phyloP scores from a whole-genome alignment of 305 asterid genomes.

The Fraxinus angustifolia region DNA sequence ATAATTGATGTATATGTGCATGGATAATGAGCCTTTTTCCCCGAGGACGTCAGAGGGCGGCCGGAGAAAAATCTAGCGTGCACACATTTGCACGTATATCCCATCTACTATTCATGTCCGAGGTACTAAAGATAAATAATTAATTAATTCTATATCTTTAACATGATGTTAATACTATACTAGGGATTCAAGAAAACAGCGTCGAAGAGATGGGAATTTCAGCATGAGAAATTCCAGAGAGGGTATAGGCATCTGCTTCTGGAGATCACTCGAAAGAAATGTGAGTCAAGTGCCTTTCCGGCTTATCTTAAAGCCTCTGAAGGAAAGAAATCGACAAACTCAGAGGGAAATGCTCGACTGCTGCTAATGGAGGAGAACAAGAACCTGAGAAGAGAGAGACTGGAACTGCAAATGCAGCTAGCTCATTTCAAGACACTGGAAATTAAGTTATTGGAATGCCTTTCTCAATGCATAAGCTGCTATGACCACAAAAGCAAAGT shows the following conservation, averaged over 20 bases:
- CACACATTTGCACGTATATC: background rate
- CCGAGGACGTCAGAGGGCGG: background rate
- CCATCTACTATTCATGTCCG: background rate
- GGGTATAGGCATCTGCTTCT: slow-evolving; percentile 43
- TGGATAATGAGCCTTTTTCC: background rate
- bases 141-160: background rate
- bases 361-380: slow-evolving; percentile 51
- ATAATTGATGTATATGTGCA: background rate
- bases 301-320: slow-evolving; percentile 42
- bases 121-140: background rate
- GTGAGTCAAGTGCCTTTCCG: slow-evolving; percentile 55
- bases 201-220: slow-evolving; percentile 62
- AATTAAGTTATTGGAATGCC: slow-evolving; percentile 38
- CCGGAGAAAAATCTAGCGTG: background rate
- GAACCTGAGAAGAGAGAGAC: slow-evolving; percentile 37
- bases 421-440: slow-evolving; percentile 48
- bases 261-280: slow-evolving; percentile 52
- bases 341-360: background rate
- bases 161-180: background rate
- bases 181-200: slow-evolving; percentile 65
- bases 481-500: background rate
- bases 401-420: slow-evolving; percentile 49
- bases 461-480: slow-evolving; percentile 23
- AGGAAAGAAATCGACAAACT: background rate
- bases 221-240: slow-evolving; percentile 54